These are phyloP conservation scores for Thamnidium elegans DNA, from an alignment of 192 early-diverging fungal species.

Conservation along the genomic window DNA sequence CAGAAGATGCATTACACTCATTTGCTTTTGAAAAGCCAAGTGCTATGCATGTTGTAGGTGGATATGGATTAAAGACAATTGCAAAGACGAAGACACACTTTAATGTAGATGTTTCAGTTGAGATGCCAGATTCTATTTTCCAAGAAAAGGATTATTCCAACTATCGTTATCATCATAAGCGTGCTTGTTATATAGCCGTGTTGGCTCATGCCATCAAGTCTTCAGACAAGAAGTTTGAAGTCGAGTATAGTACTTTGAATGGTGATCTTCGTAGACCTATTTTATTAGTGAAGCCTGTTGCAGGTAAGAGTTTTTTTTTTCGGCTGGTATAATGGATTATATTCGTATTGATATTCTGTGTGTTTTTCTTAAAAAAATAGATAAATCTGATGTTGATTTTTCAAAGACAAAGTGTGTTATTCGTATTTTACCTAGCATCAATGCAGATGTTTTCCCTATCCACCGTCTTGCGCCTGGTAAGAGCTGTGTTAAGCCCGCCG, in stretches of 20 bases:
- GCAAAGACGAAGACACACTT: constrained; percentile 54
- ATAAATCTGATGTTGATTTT: constrained; percentile 62
- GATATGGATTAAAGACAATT: constrained; percentile 79
- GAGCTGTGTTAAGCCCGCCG: constrained; percentile 75
- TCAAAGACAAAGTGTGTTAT: constrained; percentile 65
- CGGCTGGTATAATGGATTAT: too few relatives aligned
- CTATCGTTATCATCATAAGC: constrained; percentile 93
- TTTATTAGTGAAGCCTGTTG: constrained; percentile 53
- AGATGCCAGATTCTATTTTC: constrained; percentile 83
- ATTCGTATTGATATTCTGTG: not conserved
- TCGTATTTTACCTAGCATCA: constrained; percentile 77
- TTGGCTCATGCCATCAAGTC: constrained; percentile 57
- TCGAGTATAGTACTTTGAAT: constrained; percentile 52
- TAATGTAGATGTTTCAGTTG: constrained; percentile 88
- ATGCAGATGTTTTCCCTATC: constrained; percentile 60
- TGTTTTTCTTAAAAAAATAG: too few relatives aligned
- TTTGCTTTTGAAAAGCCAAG: constrained; percentile 76
- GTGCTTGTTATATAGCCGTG: constrained; percentile 86
- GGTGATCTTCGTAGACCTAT: constrained; percentile 66
- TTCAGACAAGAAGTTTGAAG: constrained; percentile 46
- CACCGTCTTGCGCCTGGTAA: constrained; percentile 72
- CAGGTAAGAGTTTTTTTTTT: constrained; percentile 33
- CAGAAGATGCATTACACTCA: constrained; percentile 68
- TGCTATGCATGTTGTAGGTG: constrained; percentile 81
- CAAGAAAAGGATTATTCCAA: constrained; percentile 94